phyloP scores from a whole-genome alignment of 305 asterid genomes.

The Solanum aculeatissimum region DNA sequence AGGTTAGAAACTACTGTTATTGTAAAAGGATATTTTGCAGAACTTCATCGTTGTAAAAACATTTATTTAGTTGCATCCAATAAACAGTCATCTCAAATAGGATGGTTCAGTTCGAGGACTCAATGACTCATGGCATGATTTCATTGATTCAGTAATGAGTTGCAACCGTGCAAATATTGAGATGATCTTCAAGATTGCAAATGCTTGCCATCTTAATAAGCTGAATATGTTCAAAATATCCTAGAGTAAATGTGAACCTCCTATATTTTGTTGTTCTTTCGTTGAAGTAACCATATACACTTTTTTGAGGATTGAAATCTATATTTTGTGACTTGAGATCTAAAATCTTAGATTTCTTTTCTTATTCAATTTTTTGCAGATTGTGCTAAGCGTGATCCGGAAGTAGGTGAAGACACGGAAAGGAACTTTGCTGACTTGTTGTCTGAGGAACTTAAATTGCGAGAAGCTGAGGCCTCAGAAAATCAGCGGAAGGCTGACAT shows the following conservation, averaged over 20 bases:
- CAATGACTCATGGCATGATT: neutral
- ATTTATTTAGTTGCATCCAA: neutral
- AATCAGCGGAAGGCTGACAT: conserved; percentile 79
- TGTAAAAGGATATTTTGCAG: neutral
- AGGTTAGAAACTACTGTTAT: neutral
- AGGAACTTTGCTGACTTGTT: conserved; percentile 77
- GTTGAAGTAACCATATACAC: neutral
- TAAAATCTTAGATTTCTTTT: neutral
- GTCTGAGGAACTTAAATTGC: conserved; percentile 77
- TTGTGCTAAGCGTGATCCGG: conserved; percentile 86
- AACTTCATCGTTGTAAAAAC: neutral
- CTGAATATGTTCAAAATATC: neutral
- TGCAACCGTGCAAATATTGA: neutral
- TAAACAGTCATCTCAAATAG: neutral
- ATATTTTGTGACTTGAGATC: neutral
- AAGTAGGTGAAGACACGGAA: conserved; percentile 71
- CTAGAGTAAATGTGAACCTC: neutral
- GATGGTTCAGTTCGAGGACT: neutral
- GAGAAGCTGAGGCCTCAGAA: conserved; percentile 76
- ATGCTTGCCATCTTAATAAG: neutral
- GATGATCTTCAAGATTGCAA: neutral
- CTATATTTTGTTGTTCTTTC: neutral
- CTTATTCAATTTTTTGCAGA: conserved; percentile 27
- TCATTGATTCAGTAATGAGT: neutral
- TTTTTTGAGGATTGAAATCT: neutral